phyloP scores from a whole-genome alignment of 208 protist species.

The Tritrichomonas musculus region DNA sequence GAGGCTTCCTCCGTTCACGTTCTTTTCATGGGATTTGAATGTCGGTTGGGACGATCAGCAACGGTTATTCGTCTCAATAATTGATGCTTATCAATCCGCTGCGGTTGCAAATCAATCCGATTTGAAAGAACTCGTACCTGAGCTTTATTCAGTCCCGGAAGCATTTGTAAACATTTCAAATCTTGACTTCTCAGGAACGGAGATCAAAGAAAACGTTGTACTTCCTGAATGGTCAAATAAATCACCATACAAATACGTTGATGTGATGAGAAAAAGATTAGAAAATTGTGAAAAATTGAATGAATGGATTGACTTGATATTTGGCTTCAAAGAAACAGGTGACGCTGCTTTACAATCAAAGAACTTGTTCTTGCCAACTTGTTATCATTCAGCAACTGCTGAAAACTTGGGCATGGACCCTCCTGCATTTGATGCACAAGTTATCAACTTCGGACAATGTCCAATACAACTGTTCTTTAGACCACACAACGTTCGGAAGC shows the following conservation, averaged over 20 bases:
- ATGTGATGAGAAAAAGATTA: background rate
- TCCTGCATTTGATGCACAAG: background rate
- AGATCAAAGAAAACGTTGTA: background rate
- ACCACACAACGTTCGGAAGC: background rate
- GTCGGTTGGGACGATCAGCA: background rate
- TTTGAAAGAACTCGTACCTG: background rate
- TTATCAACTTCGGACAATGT: constrained; percentile 11
- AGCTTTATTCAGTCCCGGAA: background rate
- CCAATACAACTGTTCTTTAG: background rate
- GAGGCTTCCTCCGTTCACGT: background rate
- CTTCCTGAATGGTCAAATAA: background rate
- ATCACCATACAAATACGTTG: background rate
- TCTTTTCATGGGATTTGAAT: constrained; percentile 4
- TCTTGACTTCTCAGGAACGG: background rate
- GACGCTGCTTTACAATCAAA: background rate
- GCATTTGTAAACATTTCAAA: background rate
- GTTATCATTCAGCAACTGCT: background rate
- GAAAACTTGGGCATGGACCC: background rate
- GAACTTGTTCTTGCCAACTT: background rate
- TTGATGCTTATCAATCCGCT: background rate
- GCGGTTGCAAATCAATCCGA: background rate
- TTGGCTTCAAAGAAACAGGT: background rate
- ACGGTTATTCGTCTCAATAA: background rate
- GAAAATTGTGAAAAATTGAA: background rate
- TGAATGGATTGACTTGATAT: constrained; percentile 29